Percentiles rank a stretch among this genome's conserved stretches.
These are phyloP conservation scores for Capsicum baccatum DNA, from an alignment of 257 asterid genomes.

Conservation along the genomic window DNA sequence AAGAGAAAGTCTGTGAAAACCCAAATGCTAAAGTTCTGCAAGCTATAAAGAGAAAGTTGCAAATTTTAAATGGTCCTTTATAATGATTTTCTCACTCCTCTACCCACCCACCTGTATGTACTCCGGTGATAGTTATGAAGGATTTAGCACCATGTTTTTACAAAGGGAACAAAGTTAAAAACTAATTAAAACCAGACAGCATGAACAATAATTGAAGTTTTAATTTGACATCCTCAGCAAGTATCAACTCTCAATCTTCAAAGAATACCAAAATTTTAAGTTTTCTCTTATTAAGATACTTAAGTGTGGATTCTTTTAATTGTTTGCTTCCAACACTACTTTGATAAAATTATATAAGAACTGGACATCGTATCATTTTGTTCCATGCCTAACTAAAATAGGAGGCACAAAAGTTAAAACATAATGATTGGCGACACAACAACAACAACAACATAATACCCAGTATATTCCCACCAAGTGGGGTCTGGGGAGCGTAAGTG, in stretches of 20 bases:
- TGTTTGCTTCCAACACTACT: not conserved
- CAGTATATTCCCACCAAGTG: too few species aligned
- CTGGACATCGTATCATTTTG: not conserved
- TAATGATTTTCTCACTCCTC: conserved; percentile 5
- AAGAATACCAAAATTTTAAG: not conserved
- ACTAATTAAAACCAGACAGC: not conserved
- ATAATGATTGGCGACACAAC: not conserved
- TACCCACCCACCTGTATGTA: not conserved
- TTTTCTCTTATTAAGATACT: not conserved
- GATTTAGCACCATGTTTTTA: conserved; percentile 21
- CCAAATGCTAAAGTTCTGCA: conserved; percentile 22
- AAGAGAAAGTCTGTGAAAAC: conserved; percentile 8
- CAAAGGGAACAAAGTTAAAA: not conserved
- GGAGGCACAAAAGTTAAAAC: conserved; percentile 18
- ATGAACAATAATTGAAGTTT: not conserved
- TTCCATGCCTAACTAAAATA: conserved; percentile 1
- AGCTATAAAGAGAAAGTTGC: conserved; percentile 7
- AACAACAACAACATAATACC: too few species aligned
- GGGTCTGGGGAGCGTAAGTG: too few species aligned
- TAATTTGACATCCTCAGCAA: conserved; percentile 13
- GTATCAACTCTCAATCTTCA: conserved; percentile 22
- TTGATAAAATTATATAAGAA: conserved; percentile 3
- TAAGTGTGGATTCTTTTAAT: not conserved
- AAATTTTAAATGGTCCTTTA: conserved; percentile 23
- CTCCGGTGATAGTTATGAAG: not conserved